phyloP scores from a whole-genome alignment of 306 rosid genomes.

The Dryas octopetala region DNA sequence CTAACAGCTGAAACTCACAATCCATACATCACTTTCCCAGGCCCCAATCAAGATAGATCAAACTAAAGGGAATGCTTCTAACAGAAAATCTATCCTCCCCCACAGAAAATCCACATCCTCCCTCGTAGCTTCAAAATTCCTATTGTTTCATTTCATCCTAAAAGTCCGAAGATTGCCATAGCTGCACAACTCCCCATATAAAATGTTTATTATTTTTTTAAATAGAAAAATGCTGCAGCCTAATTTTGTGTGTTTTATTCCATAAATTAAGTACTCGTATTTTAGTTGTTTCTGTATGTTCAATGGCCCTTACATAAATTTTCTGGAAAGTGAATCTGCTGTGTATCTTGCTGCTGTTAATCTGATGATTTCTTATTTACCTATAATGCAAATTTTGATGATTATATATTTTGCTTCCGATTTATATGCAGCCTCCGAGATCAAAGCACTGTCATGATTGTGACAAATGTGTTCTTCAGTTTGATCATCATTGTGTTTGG shows the following conservation, averaged over 20 bases:
- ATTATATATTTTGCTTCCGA: constrained; percentile 23
- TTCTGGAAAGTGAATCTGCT: background rate
- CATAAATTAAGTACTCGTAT: background rate
- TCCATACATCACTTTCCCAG: background rate
- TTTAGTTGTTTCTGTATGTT: constrained; percentile 6
- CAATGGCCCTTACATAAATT: background rate
- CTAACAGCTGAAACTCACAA: background rate
- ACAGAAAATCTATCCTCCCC: background rate
- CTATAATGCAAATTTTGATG: constrained; percentile 17
- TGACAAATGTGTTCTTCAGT: constrained; percentile 90
- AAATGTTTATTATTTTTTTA: no score
- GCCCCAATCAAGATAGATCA: background rate
- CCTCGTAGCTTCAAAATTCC: no score
- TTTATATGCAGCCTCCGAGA: constrained; percentile 83
- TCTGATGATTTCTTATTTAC: constrained; percentile 4
- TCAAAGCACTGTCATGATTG: constrained; percentile 98
- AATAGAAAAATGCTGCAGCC: constrained; percentile 1
- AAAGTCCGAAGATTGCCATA: background rate
- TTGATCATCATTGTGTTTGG: constrained; percentile 99
- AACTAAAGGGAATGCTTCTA: background rate
- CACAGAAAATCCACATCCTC: background rate
- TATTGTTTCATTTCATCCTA: background rate
- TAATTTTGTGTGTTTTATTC: background rate
- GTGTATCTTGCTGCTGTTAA: background rate
- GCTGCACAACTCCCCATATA: background rate